A percentile compares a stretch with the other conserved stretches of the same genome.
These are phyloP conservation scores for Solanum commersonii DNA, from an alignment of 257 asterid genomes.

Conservation along the genomic window DNA sequence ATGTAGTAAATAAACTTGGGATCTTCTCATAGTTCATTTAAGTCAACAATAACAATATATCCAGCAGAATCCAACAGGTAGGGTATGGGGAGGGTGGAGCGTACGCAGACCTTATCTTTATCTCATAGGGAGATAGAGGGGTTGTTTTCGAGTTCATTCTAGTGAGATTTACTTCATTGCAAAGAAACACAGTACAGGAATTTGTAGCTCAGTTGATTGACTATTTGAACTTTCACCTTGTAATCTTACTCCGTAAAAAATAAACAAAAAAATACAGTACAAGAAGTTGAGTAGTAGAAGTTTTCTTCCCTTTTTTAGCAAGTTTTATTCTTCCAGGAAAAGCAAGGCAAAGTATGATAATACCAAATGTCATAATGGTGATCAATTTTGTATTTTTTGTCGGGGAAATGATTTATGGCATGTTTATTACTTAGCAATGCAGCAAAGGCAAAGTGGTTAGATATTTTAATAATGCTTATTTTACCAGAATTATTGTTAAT, in stretches of 20 bases:
- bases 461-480: neutral
- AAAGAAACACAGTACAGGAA: neutral
- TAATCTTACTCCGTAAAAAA: neutral
- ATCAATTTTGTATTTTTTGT: neutral
- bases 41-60: neutral
- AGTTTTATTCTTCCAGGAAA: neutral
- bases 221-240: neutral
- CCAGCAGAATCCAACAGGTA: accelerated
- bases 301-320: neutral
- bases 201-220: accelerated
- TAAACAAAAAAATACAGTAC: neutral
- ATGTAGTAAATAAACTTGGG: neutral
- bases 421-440: neutral
- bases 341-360: neutral
- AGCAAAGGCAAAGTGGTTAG: neutral
- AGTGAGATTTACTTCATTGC: neutral
- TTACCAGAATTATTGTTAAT: neutral
- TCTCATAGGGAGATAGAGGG: neutral
- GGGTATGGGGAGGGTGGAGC: neutral
- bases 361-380: neutral
- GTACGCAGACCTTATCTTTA: accelerated
- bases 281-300: neutral
- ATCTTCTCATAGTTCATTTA: neutral
- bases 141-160: neutral
- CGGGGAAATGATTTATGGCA: neutral